Conservation (phyloP, 345 rosid genomes). For the Melaleuca quinquenervia region DNA sequence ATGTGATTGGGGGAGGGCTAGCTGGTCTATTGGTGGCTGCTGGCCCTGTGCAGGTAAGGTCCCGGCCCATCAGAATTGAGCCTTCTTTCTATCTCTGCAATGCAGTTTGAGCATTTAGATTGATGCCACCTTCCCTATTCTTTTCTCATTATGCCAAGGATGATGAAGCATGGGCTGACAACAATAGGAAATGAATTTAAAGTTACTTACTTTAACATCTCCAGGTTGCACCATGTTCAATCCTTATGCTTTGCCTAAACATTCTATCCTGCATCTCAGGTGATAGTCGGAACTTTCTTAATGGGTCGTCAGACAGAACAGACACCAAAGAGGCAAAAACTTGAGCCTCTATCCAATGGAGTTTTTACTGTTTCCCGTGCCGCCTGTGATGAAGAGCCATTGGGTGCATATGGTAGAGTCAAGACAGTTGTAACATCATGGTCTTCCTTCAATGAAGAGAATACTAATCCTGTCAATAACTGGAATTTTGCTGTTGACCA, state of each 20-base stretch:
- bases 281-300: constrained; percentile 33
- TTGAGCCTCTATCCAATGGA: constrained; percentile 8
- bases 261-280: constrained; percentile 10
- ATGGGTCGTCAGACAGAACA: constrained; percentile 29
- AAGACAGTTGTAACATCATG: constrained; percentile 9
- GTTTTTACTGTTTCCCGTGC: constrained; percentile 5
- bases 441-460: constrained; percentile 1
- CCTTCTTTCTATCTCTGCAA: background rate
- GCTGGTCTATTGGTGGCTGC: constrained; percentile 40
- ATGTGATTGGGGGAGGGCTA: constrained; percentile 40
- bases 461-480: constrained; percentile 11
- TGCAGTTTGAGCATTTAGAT: background rate
- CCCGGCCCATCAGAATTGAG: background rate
- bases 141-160: background rate
- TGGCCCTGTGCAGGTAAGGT: constrained; percentile 37
- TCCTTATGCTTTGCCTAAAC: background rate
- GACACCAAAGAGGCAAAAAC: constrained; percentile 23
- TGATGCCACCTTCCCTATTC: background rate
- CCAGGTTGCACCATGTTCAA: background rate
- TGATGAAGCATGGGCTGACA: background rate
- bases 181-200: background rate
- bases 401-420: constrained; percentile 13
- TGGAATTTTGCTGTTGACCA: constrained; percentile 22
- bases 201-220: background rate
- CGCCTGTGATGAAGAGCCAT: constrained; percentile 12